Evolutionary conservation across 768 basidiomycete species (phyloP), one percentile per base, ranked within the genome.

Genomic region (Boletus rex-veris): DNA sequence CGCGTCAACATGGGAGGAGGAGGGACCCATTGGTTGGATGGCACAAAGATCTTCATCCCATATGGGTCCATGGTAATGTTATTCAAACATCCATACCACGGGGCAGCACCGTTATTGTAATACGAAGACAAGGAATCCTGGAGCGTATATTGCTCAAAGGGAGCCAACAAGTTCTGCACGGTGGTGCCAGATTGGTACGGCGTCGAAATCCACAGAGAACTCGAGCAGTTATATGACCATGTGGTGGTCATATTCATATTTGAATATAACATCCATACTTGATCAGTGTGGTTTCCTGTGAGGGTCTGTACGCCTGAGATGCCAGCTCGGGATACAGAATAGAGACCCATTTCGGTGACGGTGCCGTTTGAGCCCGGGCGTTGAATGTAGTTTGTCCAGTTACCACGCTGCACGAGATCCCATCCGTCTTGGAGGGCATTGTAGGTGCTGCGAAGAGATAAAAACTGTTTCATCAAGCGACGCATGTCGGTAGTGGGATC

Each of bases 321-420:
- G 16, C 77, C 85, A 4, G 84, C 74, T 30, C 93, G 83, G 5
- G 85, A 84, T 16, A 84, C 82, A 2, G 91, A 87, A 86, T 88
- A 96, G 9, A 95, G 76, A 50, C 94, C 94, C 77, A 94, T 83
- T 71, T 96, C 92, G 0, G 93, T 92, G 37, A 64, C 64, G 2
- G 91, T 92, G 16, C 67, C 63, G 65, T 94, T 92, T 26, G 94
- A 96, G 64, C 94, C 94, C 11, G 92, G 92, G 12, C 87, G 82
- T 54, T 86, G 72, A 58, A 92, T 89, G 40, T 67, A 71, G 64
- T 84, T 77, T 0, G 94, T 96, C 91, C 88, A 92, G 65, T 89
- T 94, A 41, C 90, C 89, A 59, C 81, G 80, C 57, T 89, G 84
- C 15, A 86, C 85, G n/a, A 96, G 80, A 64, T 87, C 80, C 63